A percentile compares a stretch with the other conserved stretches of the same genome.
These are phyloP conservation scores for Fusarium phyllophilum DNA, from an alignment of 2,329 filamentous ascomycete genomes.

Conservation along the genomic window DNA sequence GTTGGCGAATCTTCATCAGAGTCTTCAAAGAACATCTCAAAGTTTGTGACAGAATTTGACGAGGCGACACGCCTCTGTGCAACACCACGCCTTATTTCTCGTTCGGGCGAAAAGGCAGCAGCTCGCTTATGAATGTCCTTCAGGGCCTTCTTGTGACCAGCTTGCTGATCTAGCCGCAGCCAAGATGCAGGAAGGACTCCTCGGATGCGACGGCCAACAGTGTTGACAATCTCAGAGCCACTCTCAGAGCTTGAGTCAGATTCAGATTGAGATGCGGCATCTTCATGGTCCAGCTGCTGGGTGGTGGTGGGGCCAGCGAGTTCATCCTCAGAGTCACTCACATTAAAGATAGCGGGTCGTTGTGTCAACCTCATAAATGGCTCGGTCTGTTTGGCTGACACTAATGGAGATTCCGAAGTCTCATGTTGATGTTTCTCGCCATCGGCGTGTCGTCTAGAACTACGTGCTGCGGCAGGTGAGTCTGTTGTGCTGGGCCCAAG, in stretches of 20 bases:
- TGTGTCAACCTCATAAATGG: background rate
- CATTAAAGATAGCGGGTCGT: slow-evolving; percentile 16
- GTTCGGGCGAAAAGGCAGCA: slow-evolving; percentile 51
- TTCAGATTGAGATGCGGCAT: slow-evolving; percentile 41
- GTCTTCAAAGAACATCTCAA: slow-evolving; percentile 57
- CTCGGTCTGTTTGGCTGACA: background rate
- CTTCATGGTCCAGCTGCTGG: slow-evolving; percentile 2
- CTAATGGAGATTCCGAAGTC: background rate
- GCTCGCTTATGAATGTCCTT: slow-evolving; percentile 44
- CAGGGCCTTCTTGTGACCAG: slow-evolving; percentile 46
- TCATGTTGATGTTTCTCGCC: background rate
- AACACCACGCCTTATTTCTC: slow-evolving; percentile 58
- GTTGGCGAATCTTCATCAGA: slow-evolving; percentile 53
- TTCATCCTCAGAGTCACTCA: slow-evolving; percentile 43
- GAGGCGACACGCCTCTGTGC: slow-evolving; percentile 56
- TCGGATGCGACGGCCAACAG: slow-evolving; percentile 59
- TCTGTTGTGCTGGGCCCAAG: slow-evolving; percentile 16
- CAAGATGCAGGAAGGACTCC: slow-evolving; percentile 75
- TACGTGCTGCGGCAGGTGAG: slow-evolving; percentile 40
- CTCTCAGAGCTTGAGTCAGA: slow-evolving; percentile 53
- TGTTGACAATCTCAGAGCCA: slow-evolving; percentile 55
- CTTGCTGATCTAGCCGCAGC: slow-evolving; percentile 67
- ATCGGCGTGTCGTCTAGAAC: slow-evolving; percentile 29
- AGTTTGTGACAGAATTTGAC: slow-evolving; percentile 39
- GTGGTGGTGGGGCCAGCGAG: slow-evolving; percentile 11